These are phyloP conservation scores for Phytopythium litorale DNA, from an alignment of 352 stramenopile species.

Conservation along the genomic window DNA sequence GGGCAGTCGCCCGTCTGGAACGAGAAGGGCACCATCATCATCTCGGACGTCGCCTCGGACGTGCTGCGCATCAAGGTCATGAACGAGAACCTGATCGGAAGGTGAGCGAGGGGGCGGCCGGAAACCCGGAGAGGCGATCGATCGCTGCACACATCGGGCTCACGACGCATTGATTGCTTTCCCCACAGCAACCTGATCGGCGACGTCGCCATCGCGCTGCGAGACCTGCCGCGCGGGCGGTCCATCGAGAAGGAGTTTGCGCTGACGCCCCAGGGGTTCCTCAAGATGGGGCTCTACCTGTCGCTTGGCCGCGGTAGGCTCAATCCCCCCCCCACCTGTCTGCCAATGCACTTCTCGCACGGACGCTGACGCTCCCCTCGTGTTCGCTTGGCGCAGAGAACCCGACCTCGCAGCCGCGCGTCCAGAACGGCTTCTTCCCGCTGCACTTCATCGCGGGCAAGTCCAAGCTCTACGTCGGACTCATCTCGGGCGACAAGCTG, in stretches of 20 bases:
- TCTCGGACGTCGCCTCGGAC: constrained; percentile 61
- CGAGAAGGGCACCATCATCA: constrained; percentile 65
- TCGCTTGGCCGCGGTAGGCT: constrained; percentile 55
- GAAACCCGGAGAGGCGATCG: not conserved
- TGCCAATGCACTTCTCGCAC: not conserved
- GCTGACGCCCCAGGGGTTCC: constrained; percentile 59
- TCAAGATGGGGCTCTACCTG: constrained; percentile 68
- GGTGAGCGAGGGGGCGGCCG: constrained; percentile 21
- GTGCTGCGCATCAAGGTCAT: constrained; percentile 66
- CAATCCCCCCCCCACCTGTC: not conserved
- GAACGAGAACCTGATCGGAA: constrained; percentile 82
- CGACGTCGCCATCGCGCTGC: constrained; percentile 61
- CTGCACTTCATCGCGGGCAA: constrained; percentile 73
- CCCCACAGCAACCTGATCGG: constrained; percentile 55
- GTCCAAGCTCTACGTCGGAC: constrained; percentile 63
- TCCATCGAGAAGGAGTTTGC: constrained; percentile 83
- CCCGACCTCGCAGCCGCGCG: constrained; percentile 52
- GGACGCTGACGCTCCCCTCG: not conserved
- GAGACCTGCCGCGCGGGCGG: constrained; percentile 63
- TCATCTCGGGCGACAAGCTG: constrained; percentile 69
- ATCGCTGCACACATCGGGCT: not conserved
- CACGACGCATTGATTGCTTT: not conserved
- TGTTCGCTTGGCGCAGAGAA: constrained; percentile 39
- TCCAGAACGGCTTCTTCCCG: constrained; percentile 68
- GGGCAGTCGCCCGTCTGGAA: constrained; percentile 63